A percentile compares a stretch with the other conserved stretches of the same genome.
Evolutionary conservation across 2,329 filamentous ascomycete species (phyloP).

Genomic region (Grosmannia huntii): DNA sequence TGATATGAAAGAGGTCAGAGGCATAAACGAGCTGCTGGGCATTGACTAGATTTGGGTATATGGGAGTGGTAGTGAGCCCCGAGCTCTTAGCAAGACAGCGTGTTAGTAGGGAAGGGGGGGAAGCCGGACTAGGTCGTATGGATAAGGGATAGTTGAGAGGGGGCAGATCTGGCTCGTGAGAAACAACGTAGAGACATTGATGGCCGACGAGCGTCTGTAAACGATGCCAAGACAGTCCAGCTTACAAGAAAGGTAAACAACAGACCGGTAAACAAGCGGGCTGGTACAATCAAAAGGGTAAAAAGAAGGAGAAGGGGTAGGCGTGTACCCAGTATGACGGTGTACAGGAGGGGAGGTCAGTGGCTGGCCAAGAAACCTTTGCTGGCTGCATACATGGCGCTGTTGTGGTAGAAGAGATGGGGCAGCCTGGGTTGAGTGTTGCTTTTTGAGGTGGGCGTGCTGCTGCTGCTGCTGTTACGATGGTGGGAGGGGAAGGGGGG

Average conservation of each 20-base stretch:
- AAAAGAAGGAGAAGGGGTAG: neutral
- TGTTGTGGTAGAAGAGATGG: neutral
- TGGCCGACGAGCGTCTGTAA: neutral
- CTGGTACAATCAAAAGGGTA: conserved; percentile 4
- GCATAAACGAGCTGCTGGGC: neutral
- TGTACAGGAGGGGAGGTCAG: conserved; percentile 4
- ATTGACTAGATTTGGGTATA: neutral
- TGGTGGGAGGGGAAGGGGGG: neutral
- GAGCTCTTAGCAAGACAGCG: neutral
- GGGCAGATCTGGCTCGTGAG: neutral
- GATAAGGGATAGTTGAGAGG: neutral
- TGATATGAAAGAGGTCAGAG: neutral
- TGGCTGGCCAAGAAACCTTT: neutral
- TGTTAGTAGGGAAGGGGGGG: neutral
- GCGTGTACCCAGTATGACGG: conserved; percentile 11
- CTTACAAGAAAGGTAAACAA: conserved; percentile 1
- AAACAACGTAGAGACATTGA: neutral
- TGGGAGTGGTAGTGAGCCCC: neutral
- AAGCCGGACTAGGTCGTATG: neutral
- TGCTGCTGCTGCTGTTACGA: neutral
- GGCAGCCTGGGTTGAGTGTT: neutral
- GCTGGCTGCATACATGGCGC: neutral
- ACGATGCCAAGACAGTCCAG: neutral
- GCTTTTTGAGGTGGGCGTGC: neutral
- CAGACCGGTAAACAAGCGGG: conserved; percentile 6